Conservation (phyloP, 805 yeast species). For the Starmerella bacillaris region DNA sequence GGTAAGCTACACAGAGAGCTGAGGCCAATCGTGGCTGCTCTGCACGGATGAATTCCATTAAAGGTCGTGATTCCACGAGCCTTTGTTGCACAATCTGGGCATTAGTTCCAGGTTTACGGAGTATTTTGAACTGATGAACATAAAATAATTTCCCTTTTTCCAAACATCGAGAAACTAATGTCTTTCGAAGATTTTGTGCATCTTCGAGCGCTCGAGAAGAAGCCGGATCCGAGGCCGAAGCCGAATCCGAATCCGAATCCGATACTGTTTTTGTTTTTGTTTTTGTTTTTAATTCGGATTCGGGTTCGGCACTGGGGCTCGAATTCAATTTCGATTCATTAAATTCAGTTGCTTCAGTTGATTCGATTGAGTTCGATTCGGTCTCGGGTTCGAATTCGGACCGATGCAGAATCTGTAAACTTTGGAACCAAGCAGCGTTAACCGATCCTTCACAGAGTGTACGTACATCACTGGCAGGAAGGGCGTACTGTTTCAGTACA, state of each 20-base stretch:
- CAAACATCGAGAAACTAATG: constrained; percentile 42
- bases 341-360: no score
- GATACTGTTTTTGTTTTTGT: no score
- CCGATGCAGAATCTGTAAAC: background rate
- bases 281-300: no score
- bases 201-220: constrained; percentile 1
- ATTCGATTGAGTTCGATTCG: no score
- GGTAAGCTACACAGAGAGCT: constrained; percentile 63
- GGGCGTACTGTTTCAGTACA: constrained; percentile 51
- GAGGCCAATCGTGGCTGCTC: constrained; percentile 46
- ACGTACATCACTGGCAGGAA: constrained; percentile 53
- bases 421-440: constrained; percentile 37
- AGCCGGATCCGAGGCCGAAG: no score
- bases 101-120: constrained; percentile 47
- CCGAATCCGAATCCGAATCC: no score
- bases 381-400: background rate
- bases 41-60: constrained; percentile 36
- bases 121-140: constrained; percentile 42
- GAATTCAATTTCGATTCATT: no score
- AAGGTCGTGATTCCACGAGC: constrained; percentile 43
- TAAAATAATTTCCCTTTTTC: constrained; percentile 62
- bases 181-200: constrained; percentile 17
- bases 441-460: constrained; percentile 40
- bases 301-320: no score
- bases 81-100: constrained; percentile 60